Base-by-base conservation (phyloP, 805 yeast species). In the Kluyveromyces siamensis region DNA sequence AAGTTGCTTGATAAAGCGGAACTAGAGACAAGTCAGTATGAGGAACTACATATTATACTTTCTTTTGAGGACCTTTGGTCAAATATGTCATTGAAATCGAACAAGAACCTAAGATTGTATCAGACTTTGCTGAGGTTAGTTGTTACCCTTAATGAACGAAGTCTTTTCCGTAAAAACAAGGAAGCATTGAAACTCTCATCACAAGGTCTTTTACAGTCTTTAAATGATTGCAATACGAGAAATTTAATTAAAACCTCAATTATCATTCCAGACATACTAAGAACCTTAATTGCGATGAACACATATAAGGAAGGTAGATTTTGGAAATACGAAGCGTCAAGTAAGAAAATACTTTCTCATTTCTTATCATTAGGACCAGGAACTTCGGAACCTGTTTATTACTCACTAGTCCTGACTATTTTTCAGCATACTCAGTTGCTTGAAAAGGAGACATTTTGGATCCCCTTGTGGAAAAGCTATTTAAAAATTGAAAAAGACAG, bases 331-430 rank as follows among this genome's bases (percentile, higher is more conserved):
- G 72, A 69, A 18, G 83, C 82, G 48, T 66, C 66, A 3, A 54
- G 79, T 1, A 69, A 71, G 16, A 71, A 70, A 2, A 73, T 72
- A 50, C 57, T 84, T 10, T 42, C 69, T 1, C 73, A 66, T 0
- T 73, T 81, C 52, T 54, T 84, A 18, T 66, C 66, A 11, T 52
- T 79, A 13, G 84, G 88, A 0, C 76, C 79, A 1, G 69, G 81
- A 43, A 72, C 71, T 45, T 79, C 85, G 45, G 67, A 70, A 27
- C 74, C 81, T 0, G 53, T 66, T 0, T 83, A 79, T 57, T 84
- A 77, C 54, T 49, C 50, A 7, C 44, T 59, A 10, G 48, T 69
- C 21, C 49, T 50, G 10, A 37, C 47, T 6, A 57, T 66, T 27
- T 54, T 62, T 18, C 40, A 51, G 27, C 44, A 47, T 6, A 55